phyloP scores from a whole-genome alignment of 169 alveolate genomes.

The Plasmodium cynomolgi region DNA sequence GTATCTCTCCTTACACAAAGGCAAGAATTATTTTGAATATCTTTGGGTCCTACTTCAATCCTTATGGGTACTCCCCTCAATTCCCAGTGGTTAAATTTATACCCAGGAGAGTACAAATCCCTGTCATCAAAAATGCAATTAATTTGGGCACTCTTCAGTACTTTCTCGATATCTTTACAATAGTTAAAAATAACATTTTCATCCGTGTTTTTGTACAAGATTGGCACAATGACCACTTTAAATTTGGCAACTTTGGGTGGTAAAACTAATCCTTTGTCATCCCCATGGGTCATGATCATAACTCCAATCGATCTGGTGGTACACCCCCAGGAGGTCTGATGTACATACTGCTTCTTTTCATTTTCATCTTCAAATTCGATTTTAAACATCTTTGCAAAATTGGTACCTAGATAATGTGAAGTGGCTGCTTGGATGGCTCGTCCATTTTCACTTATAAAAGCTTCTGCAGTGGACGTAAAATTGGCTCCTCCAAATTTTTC shows the following conservation, averaged over 20 bases:
- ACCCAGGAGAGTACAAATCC: constrained; percentile 98
- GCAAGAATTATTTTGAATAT: constrained; percentile 92
- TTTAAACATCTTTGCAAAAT: constrained; percentile 98
- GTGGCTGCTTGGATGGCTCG: constrained; percentile 99
- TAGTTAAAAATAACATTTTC: constrained; percentile 34
- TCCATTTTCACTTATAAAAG: constrained; percentile 97
- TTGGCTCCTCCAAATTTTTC: constrained; percentile 99
- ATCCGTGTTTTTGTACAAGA: constrained; percentile 86
- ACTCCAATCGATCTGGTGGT: constrained; percentile 97
- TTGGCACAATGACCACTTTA: constrained; percentile 97
- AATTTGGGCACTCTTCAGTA: constrained; percentile 83
- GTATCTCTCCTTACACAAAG: constrained; percentile 92
- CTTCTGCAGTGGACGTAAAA: constrained; percentile 97
- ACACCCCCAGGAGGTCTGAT: constrained; percentile 99
- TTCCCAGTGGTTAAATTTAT: constrained; percentile 99
- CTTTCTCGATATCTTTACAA: constrained; percentile 79
- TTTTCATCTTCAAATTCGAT: constrained; percentile 92
- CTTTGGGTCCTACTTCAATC: constrained; percentile 98
- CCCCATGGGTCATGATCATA: constrained; percentile 98
- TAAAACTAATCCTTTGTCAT: constrained; percentile 97
- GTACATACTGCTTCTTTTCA: constrained; percentile 91
- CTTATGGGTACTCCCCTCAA: constrained; percentile 99
- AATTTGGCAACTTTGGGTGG: constrained; percentile 98
- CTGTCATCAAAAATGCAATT: constrained; percentile 90
- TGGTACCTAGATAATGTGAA: constrained; percentile 98